Evolutionary conservation across 2,329 filamentous ascomycete genomes (phyloP).

Genomic region (Hypoxylon sp.): DNA sequence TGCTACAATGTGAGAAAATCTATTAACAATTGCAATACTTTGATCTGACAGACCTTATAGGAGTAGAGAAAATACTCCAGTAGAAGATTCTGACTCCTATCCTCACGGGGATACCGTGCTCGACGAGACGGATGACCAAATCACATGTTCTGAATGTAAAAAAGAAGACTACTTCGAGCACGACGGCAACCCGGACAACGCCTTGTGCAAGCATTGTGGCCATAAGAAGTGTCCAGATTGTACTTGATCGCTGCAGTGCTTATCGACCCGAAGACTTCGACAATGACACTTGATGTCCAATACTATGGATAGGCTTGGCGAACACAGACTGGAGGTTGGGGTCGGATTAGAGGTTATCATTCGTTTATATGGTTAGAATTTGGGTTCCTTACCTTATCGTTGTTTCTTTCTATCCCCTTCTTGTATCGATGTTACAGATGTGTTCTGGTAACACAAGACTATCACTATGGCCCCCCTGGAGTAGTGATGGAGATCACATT

Average conservation of each 20-base stretch:
- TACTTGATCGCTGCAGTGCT: not conserved
- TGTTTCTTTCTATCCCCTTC: conserved; percentile 3
- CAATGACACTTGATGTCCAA: not conserved
- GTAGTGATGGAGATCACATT: conserved; percentile 23
- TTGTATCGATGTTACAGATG: conserved; percentile 5
- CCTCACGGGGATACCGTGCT: not conserved
- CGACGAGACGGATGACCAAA: not conserved
- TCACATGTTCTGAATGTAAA: conserved; percentile 37
- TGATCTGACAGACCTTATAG: conserved; percentile 26
- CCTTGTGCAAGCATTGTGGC: conserved; percentile 33
- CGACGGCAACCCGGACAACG: not conserved
- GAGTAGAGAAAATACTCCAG: conserved; percentile 1
- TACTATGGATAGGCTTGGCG: not conserved
- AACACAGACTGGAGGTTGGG: not conserved
- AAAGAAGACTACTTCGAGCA: conserved; percentile 36
- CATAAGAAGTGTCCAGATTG: conserved; percentile 18
- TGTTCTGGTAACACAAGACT: not conserved
- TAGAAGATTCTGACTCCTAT: not conserved
- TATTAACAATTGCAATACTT: not conserved
- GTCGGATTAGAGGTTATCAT: conserved; percentile 9
- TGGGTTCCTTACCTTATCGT: conserved; percentile 7
- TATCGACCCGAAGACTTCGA: not conserved
- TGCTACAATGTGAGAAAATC: conserved; percentile 32
- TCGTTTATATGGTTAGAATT: conserved; percentile 19
- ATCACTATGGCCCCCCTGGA: not conserved